Percentiles rank a stretch among this genome's conserved stretches.
Conservation (phyloP, 257 asterid species). For the Salvia rosmarinus region DNA sequence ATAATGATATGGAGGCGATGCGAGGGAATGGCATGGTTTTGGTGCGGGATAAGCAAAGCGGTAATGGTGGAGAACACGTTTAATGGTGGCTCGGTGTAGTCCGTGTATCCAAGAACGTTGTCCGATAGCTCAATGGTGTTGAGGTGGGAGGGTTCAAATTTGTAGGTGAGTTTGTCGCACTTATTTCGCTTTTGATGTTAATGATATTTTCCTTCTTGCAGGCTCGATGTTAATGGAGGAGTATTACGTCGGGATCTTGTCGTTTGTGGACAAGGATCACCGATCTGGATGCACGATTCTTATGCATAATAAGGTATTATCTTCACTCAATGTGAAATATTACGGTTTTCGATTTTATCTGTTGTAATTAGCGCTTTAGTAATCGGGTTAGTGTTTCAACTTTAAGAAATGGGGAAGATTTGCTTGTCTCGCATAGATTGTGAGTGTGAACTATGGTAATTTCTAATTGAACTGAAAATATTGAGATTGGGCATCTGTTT, state of each 20-base stretch:
- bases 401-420: background rate
- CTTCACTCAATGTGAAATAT: background rate
- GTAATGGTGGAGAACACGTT: too few relatives aligned
- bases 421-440: background rate
- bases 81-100: too few relatives aligned
- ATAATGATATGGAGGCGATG: too few relatives aligned
- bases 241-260: constrained; percentile 85
- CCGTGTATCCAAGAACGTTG: too few relatives aligned
- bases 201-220: too few relatives aligned
- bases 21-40: too few relatives aligned
- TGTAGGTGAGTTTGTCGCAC: too few relatives aligned
- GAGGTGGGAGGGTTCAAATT: too few relatives aligned
- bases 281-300: constrained; percentile 92
- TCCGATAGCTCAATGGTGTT: too few relatives aligned
- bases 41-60: too few relatives aligned
- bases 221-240: constrained; percentile 31
- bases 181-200: too few relatives aligned
- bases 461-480: background rate
- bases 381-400: background rate
- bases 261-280: constrained; percentile 89
- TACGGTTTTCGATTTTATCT: background rate
- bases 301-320: constrained; percentile 87
- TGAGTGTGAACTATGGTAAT: background rate
- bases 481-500: background rate
- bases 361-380: background rate